Percentiles rank a stretch among this genome's conserved stretches.
These are phyloP conservation scores for Paxillus ammoniavirescens DNA, from an alignment of 768 basidiomycete species.

Conservation along the genomic window DNA sequence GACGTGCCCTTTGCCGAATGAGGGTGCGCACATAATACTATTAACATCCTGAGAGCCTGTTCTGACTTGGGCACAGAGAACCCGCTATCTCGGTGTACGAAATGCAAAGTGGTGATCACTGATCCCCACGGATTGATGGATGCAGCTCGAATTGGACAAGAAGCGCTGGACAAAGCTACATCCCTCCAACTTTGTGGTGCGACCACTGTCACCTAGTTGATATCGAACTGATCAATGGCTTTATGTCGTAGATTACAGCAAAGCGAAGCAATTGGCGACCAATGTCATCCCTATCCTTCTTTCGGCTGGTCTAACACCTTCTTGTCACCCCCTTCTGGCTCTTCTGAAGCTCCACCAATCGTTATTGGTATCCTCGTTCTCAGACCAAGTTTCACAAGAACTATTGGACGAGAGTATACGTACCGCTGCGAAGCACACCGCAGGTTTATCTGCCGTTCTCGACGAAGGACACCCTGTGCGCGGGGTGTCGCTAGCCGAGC, in stretches of 20 bases:
- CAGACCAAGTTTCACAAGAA: constrained; percentile 42
- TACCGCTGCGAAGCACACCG: constrained; percentile 49
- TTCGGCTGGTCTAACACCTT: constrained; percentile 57
- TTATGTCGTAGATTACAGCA: constrained; percentile 47
- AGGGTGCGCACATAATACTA: constrained; percentile 41
- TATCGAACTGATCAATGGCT: background rate
- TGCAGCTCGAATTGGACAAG: constrained; percentile 65
- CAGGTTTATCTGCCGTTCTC: constrained; percentile 55
- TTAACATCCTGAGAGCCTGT: background rate
- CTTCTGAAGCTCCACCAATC: constrained; percentile 70
- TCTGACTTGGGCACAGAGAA: constrained; percentile 38
- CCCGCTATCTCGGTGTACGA: constrained; percentile 46
- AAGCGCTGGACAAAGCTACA: constrained; percentile 73
- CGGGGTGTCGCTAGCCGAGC: constrained; percentile 71
- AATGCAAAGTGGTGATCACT: constrained; percentile 50
- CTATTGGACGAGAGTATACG: constrained; percentile 63
- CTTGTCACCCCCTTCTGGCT: constrained; percentile 76
- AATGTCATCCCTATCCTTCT: constrained; percentile 65
- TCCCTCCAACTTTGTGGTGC: constrained; percentile 58
- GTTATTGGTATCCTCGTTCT: constrained; percentile 57
- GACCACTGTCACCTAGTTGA: constrained; percentile 2
- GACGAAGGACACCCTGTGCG: constrained; percentile 72
- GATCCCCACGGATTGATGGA: constrained; percentile 58
- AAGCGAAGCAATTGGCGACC: constrained; percentile 57
- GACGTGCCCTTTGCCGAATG: constrained; percentile 54